Conservation (phyloP, 805 yeast species). For the Saccharomycopsis fodiens region DNA sequence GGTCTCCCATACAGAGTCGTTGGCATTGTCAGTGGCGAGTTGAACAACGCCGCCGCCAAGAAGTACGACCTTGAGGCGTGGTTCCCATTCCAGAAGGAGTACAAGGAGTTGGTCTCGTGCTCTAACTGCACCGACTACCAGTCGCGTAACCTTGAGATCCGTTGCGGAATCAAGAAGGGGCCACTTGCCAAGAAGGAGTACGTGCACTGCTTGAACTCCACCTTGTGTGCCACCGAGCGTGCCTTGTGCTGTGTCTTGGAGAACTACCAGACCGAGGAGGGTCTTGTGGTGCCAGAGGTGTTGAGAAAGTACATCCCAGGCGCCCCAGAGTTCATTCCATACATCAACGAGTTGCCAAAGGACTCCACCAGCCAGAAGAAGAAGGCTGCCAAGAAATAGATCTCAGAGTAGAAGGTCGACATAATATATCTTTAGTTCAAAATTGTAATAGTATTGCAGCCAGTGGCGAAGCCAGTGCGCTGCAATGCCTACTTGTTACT, state of each 20-base stretch:
- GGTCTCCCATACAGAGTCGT: slow-evolving; percentile 96
- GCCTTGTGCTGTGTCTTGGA: slow-evolving; percentile 95
- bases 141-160: slow-evolving; percentile 95
- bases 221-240: slow-evolving; percentile 96
- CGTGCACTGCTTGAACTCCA: slow-evolving; percentile 97
- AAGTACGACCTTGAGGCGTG: slow-evolving; percentile 98
- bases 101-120: slow-evolving; percentile 96
- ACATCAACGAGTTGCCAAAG: slow-evolving; percentile 84
- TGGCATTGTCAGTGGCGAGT: slow-evolving; percentile 96
- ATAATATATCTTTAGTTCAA: too few species aligned
- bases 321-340: slow-evolving; percentile 95
- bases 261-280: slow-evolving; percentile 97
- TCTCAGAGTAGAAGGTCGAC: neutral
- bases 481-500: too few species aligned
- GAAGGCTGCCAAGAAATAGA: slow-evolving; percentile 36
- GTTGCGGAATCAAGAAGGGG: slow-evolving; percentile 96
- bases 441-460: too few species aligned
- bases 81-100: slow-evolving; percentile 99
- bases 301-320: slow-evolving; percentile 96
- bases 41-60: slow-evolving; percentile 98
- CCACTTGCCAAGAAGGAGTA: slow-evolving; percentile 94
- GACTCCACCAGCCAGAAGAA: slow-evolving; percentile 78
- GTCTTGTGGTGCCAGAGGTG: slow-evolving; percentile 88
- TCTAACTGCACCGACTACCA: slow-evolving; percentile 99
- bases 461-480: too few species aligned